Percentiles rank a stretch among this genome's conserved stretches.
Evolutionary conservation across 1,139 yeast species (phyloP).

Genomic region (Dujonia santamariae): DNA sequence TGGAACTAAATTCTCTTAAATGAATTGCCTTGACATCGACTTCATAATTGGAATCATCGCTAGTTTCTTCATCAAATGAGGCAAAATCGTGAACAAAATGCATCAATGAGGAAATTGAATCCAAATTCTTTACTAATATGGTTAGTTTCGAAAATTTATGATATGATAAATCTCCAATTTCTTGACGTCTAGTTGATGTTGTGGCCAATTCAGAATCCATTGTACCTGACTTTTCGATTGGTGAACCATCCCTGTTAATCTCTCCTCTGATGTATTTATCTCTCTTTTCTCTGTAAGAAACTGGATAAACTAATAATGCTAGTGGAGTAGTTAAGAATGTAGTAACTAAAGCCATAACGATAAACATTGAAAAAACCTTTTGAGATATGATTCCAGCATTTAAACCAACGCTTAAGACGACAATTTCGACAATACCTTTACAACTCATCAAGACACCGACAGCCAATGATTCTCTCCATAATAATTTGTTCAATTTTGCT

Average conservation of each 20-base stretch:
- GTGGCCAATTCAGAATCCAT: neutral
- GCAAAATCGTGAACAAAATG: constrained; percentile 23
- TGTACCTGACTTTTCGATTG: constrained; percentile 8
- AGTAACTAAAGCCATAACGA: constrained; percentile 74
- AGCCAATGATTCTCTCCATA: constrained; percentile 69
- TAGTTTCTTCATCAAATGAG: constrained; percentile 2
- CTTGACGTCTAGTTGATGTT: constrained; percentile 5
- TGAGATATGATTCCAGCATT: constrained; percentile 63
- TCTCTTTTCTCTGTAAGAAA: constrained; percentile 53
- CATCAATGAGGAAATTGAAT: constrained; percentile 33
- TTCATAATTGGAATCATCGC: constrained; percentile 11
- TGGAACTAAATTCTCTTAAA: constrained; percentile 56
- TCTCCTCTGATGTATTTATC: constrained; percentile 38
- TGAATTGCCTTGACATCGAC: constrained; percentile 53
- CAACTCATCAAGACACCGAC: constrained; percentile 87
- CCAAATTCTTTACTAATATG: constrained; percentile 28
- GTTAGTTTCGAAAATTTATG: constrained; percentile 23
- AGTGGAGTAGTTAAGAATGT: constrained; percentile 76
- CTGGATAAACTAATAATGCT: constrained; percentile 58
- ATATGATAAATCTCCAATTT: constrained; percentile 15
- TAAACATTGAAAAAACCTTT: constrained; percentile 73
- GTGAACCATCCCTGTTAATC: constrained; percentile 37
- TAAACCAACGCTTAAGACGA: constrained; percentile 71
- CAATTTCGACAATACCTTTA: constrained; percentile 82
- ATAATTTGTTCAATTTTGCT: constrained; percentile 57